Conservation (phyloP, 495 filamentous ascomycete genomes). For the Wilcoxina mikolae region DNA sequence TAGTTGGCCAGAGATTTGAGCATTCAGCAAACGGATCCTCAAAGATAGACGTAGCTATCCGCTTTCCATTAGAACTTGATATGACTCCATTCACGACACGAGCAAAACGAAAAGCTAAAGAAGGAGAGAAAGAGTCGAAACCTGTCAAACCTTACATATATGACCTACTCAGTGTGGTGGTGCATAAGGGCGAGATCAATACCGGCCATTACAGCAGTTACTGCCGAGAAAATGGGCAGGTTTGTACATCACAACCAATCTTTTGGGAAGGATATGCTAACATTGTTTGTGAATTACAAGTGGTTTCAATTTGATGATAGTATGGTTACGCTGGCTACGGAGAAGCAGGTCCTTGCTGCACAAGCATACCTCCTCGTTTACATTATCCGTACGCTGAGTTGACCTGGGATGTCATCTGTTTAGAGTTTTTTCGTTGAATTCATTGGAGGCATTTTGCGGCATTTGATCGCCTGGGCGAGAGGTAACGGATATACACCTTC, state of each 20-base stretch:
- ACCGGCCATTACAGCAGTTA: constrained; percentile 86
- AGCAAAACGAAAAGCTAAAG: constrained; percentile 30
- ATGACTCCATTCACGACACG: constrained; percentile 74
- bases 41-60: constrained; percentile 68
- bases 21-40: constrained; percentile 50
- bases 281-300: constrained; percentile 30
- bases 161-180: constrained; percentile 69
- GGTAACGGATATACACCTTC: too few relatives aligned
- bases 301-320: constrained; percentile 92
- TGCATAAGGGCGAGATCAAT: constrained; percentile 76
- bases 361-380: constrained; percentile 86
- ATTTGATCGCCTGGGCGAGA: too few relatives aligned
- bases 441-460: neutral
- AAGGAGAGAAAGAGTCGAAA: constrained; percentile 11
- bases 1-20: constrained; percentile 67
- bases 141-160: constrained; percentile 52
- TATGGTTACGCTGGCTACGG: constrained; percentile 62
- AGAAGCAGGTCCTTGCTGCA: constrained; percentile 63
- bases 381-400: constrained; percentile 40
- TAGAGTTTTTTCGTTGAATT: too few relatives aligned
- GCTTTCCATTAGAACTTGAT: constrained; percentile 72
- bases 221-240: constrained; percentile 60
- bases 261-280: constrained; percentile 16
- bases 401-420: too few relatives aligned
- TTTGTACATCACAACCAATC: constrained; percentile 29